phyloP scores from a whole-genome alignment of 306 rosid genomes.

The Glycine tomentella region DNA sequence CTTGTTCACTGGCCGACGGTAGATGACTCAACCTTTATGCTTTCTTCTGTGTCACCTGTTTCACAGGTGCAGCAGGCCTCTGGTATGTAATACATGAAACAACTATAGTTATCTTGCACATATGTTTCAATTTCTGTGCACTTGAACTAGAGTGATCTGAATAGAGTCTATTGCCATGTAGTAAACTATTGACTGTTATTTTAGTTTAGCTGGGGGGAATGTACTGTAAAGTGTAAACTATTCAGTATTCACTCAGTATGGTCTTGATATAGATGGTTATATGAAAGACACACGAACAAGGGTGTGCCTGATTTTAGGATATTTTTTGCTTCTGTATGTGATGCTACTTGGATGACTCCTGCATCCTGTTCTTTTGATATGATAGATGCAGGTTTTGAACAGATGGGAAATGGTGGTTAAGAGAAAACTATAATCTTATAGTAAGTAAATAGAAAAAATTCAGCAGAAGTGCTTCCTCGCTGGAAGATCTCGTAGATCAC shows the following conservation, averaged over 20 bases:
- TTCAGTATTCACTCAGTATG: neutral
- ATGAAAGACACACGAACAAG: neutral
- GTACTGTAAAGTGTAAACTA: constrained; percentile 9
- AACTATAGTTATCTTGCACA: constrained; percentile 30
- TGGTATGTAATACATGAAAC: constrained; percentile 55
- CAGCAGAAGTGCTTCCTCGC: neutral
- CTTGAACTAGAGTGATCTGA: constrained; percentile 26
- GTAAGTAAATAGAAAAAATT: neutral
- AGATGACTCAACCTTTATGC: constrained; percentile 72
- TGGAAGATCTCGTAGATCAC: neutral
- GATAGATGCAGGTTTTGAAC: neutral
- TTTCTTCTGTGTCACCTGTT: constrained; percentile 87
- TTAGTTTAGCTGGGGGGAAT: constrained; percentile 2
- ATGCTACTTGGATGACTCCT: neutral
- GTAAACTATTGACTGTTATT: neutral
- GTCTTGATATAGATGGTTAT: constrained; percentile 11
- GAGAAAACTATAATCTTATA: neutral
- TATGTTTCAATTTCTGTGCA: constrained; percentile 20
- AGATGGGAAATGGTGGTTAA: neutral
- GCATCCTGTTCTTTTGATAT: neutral
- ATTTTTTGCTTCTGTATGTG: neutral
- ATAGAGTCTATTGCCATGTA: constrained; percentile 4
- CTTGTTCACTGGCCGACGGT: constrained; percentile 96
- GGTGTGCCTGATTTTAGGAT: constrained; percentile 16
- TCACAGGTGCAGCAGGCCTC: constrained; percentile 56